Evolutionary conservation across 2,329 filamentous ascomycete genomes (phyloP).

Genomic region (Trichoderma polysporum): DNA sequence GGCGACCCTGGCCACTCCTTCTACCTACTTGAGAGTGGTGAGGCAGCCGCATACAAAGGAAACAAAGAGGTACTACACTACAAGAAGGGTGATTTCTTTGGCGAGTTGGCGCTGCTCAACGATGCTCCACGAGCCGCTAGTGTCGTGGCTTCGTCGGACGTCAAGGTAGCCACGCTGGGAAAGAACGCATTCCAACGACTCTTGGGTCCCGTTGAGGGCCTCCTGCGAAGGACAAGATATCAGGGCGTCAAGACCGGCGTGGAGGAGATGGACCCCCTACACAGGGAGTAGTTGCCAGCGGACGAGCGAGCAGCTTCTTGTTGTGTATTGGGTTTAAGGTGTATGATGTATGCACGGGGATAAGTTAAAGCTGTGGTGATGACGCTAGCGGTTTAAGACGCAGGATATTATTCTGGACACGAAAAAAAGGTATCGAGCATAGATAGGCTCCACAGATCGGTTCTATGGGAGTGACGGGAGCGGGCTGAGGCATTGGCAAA

Average conservation of each 20-base stretch:
- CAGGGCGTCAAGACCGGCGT: slow-evolving; percentile 60
- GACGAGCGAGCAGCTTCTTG: background rate
- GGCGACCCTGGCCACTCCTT: slow-evolving; percentile 91
- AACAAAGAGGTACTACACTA: slow-evolving; percentile 77
- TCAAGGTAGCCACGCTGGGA: slow-evolving; percentile 89
- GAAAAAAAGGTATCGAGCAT: slow-evolving; percentile 13
- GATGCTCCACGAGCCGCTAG: slow-evolving; percentile 91
- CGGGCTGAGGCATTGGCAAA: slow-evolving; percentile 17
- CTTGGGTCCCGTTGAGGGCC: slow-evolving; percentile 87
- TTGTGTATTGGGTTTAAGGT: background rate
- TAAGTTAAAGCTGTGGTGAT: slow-evolving; percentile 6
- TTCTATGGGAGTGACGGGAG: slow-evolving; percentile 19
- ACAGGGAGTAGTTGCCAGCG: slow-evolving; percentile 34
- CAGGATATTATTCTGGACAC: slow-evolving; percentile 17
- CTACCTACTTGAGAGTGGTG: slow-evolving; percentile 83
- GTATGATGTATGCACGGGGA: slow-evolving; percentile 1
- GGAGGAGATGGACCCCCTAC: slow-evolving; percentile 67
- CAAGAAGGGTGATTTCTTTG: slow-evolving; percentile 93
- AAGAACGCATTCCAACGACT: slow-evolving; percentile 94
- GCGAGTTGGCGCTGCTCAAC: slow-evolving; percentile 88
- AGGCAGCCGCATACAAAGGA: slow-evolving; percentile 84
- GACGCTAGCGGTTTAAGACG: slow-evolving; percentile 7
- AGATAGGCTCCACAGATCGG: slow-evolving; percentile 18
- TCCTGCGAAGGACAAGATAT: slow-evolving; percentile 79
- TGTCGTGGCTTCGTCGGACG: slow-evolving; percentile 77